Conservation (phyloP, 2,329 filamentous ascomycete genomes). For the Aspergillus sojae region DNA sequence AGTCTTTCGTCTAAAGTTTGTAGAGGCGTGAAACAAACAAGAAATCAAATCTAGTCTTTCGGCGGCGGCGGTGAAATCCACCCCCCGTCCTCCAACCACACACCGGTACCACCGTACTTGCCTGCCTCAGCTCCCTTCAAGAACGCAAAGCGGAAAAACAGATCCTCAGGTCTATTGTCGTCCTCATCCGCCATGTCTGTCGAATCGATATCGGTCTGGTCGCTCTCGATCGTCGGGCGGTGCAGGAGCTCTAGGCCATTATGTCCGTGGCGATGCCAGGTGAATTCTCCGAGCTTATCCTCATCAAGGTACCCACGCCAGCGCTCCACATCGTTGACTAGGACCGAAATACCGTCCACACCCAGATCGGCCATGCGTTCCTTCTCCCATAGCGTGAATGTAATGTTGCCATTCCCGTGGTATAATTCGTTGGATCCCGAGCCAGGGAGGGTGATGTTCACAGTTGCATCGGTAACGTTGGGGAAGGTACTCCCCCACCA, state of each 20-base stretch:
- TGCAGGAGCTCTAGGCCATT: constrained; percentile 40
- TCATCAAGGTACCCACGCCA: constrained; percentile 60
- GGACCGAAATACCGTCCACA: constrained; percentile 60
- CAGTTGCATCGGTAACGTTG: constrained; percentile 56
- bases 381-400: constrained; percentile 46
- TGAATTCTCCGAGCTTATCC: constrained; percentile 50
- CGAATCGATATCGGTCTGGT: constrained; percentile 19
- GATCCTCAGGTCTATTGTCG: constrained; percentile 39
- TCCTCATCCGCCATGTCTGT: constrained; percentile 21
- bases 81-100: constrained; percentile 42
- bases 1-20: neutral
- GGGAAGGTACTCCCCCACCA: constrained; percentile 48
- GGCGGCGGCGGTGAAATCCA: constrained; percentile 36
- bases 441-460: constrained; percentile 48
- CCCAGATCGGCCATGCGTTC: constrained; percentile 42
- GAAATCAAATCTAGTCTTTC: constrained; percentile 24
- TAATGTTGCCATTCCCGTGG: constrained; percentile 49
- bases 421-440: constrained; percentile 29
- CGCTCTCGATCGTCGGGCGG: constrained; percentile 26
- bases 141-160: constrained; percentile 53
- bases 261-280: constrained; percentile 51
- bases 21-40: neutral
- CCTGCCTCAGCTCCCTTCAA: constrained; percentile 45
- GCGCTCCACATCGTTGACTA: constrained; percentile 67
- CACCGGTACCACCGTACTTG: constrained; percentile 41